These are phyloP conservation scores for Xylaria sp. DNA, from an alignment of 2,329 filamentous ascomycete species.

Conservation along the genomic window DNA sequence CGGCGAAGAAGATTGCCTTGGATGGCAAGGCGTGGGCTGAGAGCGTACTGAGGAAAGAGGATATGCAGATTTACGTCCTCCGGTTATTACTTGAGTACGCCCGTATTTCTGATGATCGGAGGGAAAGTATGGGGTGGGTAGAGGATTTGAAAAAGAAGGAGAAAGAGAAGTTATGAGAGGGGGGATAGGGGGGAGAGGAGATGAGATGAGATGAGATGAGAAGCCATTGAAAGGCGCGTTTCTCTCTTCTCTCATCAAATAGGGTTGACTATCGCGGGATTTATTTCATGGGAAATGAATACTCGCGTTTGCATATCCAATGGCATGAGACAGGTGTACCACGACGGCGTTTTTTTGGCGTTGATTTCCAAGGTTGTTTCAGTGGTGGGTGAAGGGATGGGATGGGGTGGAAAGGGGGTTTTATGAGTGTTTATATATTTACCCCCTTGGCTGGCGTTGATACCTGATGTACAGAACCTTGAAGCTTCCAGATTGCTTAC, in stretches of 20 bases:
- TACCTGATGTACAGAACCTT: too few relatives aligned
- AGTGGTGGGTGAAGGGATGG: conserved; percentile 20
- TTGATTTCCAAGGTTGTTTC: too few relatives aligned
- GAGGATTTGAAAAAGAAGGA: conserved; percentile 51
- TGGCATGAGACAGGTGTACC: conserved; percentile 24
- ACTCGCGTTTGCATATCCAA: conserved; percentile 14
- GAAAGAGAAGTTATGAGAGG: conserved; percentile 26
- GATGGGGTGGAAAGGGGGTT: background rate
- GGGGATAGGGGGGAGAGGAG: too few relatives aligned
- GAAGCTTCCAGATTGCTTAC: too few relatives aligned
- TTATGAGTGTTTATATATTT: conserved; percentile 16
- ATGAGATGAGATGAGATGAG: conserved; percentile 27
- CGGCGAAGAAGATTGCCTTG: conserved; percentile 67
- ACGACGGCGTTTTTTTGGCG: conserved; percentile 31
- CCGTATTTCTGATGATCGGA: conserved; percentile 56
- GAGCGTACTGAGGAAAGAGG: conserved; percentile 69
- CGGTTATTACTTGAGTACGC: conserved; percentile 69
- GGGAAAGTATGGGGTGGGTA: conserved; percentile 62
- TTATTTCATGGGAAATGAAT: background rate
- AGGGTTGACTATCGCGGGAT: conserved; percentile 7
- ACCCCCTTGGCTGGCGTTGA: conserved; percentile 1
- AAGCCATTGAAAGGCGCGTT: background rate
- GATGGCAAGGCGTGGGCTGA: conserved; percentile 72
- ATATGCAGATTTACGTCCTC: conserved; percentile 75
- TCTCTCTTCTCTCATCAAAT: too few relatives aligned